These are phyloP conservation scores for Hypoxylon cercidicola DNA, from an alignment of 495 filamentous ascomycete genomes.

Conservation along the genomic window DNA sequence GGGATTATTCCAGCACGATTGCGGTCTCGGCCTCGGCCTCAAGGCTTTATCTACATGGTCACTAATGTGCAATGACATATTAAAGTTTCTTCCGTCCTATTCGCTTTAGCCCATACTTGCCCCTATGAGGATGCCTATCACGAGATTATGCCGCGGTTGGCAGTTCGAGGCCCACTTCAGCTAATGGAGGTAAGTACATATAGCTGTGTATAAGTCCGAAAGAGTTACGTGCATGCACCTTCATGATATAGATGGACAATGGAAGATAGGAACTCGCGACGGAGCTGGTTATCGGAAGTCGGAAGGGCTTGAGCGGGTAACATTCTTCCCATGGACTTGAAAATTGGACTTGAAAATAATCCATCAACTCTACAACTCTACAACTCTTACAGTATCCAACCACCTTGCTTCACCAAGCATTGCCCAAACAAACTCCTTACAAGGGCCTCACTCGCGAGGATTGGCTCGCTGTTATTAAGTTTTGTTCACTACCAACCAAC, in stretches of 20 bases:
- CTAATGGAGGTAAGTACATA: constrained; percentile 7
- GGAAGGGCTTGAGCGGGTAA: neutral
- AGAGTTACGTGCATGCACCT: constrained; percentile 12
- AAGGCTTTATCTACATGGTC: neutral
- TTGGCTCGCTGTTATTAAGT: constrained; percentile 21
- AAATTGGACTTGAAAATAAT: neutral
- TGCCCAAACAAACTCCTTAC: constrained; percentile 13
- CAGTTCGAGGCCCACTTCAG: constrained; percentile 12
- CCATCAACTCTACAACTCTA: constrained; percentile 12
- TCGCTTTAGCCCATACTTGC: constrained; percentile 12
- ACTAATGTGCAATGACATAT: constrained; percentile 13
- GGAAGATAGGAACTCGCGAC: constrained; percentile 21
- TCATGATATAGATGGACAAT: constrained; percentile 10
- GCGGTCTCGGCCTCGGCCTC: neutral
- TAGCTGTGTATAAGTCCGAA: neutral
- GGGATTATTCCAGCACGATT: neutral
- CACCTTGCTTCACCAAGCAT: constrained; percentile 25
- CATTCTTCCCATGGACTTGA: constrained; percentile 2
- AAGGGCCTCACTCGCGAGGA: constrained; percentile 16
- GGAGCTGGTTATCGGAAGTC: neutral
- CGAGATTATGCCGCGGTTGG: neutral
- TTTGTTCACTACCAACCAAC: constrained; percentile 34
- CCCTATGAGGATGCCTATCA: constrained; percentile 4
- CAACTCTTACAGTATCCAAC: constrained; percentile 20
- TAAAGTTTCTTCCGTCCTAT: constrained; percentile 9